These are phyloP conservation scores for Ceratobasidium sp. DNA, from an alignment of 1,284 basidiomycete species.

Conservation along the genomic window DNA sequence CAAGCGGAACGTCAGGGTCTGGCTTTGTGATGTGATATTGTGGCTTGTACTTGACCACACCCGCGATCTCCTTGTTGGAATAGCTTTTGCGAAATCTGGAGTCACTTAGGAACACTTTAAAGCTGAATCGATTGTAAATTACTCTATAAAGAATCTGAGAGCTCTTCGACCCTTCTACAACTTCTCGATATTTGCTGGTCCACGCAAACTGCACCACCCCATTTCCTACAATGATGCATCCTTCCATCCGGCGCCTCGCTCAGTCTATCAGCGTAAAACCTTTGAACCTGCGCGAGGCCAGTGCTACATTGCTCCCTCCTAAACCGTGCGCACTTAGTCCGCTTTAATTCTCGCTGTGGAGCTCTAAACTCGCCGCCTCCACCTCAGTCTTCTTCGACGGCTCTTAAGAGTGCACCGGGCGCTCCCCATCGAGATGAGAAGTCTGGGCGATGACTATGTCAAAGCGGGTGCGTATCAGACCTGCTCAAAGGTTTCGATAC, in stretches of 20 bases:
- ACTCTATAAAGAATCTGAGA: neutral
- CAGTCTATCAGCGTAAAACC: slow-evolving; percentile 70
- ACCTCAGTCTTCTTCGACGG: slow-evolving; percentile 84
- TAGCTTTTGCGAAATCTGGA: neutral
- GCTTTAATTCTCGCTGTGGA: slow-evolving; percentile 42
- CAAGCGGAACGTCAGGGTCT: slow-evolving; percentile 5
- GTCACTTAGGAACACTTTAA: neutral
- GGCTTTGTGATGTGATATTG: neutral
- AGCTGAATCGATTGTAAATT: neutral
- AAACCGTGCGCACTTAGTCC: slow-evolving; percentile 67
- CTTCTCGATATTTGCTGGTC: no score
- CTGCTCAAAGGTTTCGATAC: neutral
- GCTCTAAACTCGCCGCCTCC: slow-evolving; percentile 64
- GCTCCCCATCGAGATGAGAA: slow-evolving; percentile 83
- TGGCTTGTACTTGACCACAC: neutral
- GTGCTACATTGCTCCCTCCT: slow-evolving; percentile 80
- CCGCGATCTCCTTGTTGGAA: no score
- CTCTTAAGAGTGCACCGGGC: slow-evolving; percentile 81
- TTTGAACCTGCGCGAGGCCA: slow-evolving; percentile 72
- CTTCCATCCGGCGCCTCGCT: slow-evolving; percentile 66
- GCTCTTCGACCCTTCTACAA: neutral
- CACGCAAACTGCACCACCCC: no score
- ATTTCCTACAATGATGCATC: slow-evolving; percentile 58
- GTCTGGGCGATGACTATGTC: slow-evolving; percentile 87
- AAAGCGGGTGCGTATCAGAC: slow-evolving; percentile 70